Conservation (phyloP, 2,329 filamentous ascomycete genomes). For the Neofusicoccum kwambonambiense region DNA sequence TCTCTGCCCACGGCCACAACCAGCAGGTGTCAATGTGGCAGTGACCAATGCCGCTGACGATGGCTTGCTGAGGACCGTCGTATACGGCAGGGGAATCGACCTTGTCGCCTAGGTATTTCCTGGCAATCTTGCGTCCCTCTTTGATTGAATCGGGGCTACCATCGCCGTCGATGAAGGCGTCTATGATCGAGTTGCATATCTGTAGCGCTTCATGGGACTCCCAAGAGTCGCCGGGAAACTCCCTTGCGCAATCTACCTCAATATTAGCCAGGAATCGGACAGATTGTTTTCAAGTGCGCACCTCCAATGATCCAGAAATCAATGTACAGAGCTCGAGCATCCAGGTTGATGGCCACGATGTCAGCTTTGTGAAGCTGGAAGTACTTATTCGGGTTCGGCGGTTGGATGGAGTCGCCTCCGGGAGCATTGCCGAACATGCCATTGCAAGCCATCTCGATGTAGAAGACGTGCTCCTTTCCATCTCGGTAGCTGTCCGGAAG, state of each 20-base stretch:
- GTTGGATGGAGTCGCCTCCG: slow-evolving; percentile 81
- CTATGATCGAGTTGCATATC: slow-evolving; percentile 83
- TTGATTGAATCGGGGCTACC: slow-evolving; percentile 71
- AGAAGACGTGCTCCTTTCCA: slow-evolving; percentile 83
- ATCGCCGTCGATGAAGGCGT: slow-evolving; percentile 79
- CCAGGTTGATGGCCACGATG: slow-evolving; percentile 84
- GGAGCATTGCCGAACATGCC: slow-evolving; percentile 95
- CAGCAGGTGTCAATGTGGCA: slow-evolving; percentile 98
- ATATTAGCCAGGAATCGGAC: neutral
- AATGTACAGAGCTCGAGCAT: slow-evolving; percentile 78
- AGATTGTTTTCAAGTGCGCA: slow-evolving; percentile 23
- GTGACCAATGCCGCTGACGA: slow-evolving; percentile 88
- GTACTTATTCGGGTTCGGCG: slow-evolving; percentile 79
- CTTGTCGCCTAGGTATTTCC: slow-evolving; percentile 75
- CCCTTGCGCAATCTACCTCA: slow-evolving; percentile 56
- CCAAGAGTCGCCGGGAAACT: slow-evolving; percentile 85
- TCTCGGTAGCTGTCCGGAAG: slow-evolving; percentile 79
- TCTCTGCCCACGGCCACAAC: slow-evolving; percentile 98
- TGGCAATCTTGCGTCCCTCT: slow-evolving; percentile 77
- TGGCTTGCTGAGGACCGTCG: slow-evolving; percentile 66
- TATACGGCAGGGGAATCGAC: slow-evolving; percentile 86
- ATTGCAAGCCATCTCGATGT: slow-evolving; percentile 98
- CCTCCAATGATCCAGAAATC: slow-evolving; percentile 91
- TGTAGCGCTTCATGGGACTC: slow-evolving; percentile 84
- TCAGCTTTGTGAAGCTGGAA: slow-evolving; percentile 75